Evolutionary conservation across 257 asterid species (phyloP).

Genomic region (Salvia miltiorrhiza): DNA sequence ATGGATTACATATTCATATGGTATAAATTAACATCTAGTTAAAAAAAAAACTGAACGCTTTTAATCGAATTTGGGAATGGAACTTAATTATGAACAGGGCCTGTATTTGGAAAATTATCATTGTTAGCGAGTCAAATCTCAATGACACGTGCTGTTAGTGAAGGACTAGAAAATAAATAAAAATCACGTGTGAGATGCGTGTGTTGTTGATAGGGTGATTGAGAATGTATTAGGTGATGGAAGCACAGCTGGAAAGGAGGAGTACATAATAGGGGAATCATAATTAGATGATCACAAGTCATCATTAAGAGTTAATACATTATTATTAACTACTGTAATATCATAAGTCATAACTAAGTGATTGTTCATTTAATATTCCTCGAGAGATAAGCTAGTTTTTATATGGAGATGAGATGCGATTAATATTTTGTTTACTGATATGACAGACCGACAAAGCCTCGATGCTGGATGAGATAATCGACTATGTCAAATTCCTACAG

Average conservation of each 20-base stretch:
- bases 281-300: slow-evolving; percentile 27
- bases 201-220: slow-evolving; percentile 23
- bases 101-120: background rate
- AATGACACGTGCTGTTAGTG: slow-evolving; percentile 29
- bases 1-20: background rate
- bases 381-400: slow-evolving; percentile 18
- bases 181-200: slow-evolving; percentile 26
- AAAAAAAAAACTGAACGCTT: background rate
- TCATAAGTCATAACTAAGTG: background rate
- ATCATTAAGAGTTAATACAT: slow-evolving; percentile 10
- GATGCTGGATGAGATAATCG: slow-evolving; percentile 94
- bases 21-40: background rate
- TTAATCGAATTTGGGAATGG: background rate
- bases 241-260: slow-evolving; percentile 33
- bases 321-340: background rate
- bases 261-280: slow-evolving; percentile 40
- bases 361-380: background rate
- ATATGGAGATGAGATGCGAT: slow-evolving; percentile 18
- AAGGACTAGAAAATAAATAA: slow-evolving; percentile 13
- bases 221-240: slow-evolving; percentile 38
- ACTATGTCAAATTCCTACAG: slow-evolving; percentile 88
- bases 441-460: slow-evolving; percentile 96
- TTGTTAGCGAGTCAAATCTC: slow-evolving; percentile 6
- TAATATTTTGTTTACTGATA: slow-evolving; percentile 35
- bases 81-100: background rate